Conservation (phyloP, 176 grass and related monocot genomes). For the Tillandsia fasciculata region DNA sequence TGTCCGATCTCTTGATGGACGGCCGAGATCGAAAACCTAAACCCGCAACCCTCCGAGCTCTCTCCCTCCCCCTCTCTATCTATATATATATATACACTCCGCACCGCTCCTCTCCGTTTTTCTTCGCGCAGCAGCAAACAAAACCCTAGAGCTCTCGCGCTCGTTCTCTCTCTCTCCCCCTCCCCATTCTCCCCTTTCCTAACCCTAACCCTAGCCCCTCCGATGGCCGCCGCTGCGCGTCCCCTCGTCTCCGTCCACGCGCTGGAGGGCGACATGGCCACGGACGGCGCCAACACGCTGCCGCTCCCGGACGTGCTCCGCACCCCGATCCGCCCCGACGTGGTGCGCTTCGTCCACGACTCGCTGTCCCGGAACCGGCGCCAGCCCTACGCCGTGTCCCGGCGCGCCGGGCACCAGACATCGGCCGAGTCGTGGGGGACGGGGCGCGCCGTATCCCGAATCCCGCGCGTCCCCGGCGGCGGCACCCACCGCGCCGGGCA, state of each 20-base stretch:
- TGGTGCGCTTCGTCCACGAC: conserved; percentile 33
- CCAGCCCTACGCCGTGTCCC: conserved; percentile 85
- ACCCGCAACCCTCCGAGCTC: not conserved
- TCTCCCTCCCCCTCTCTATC: not conserved
- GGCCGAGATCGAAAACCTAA: conserved; percentile 15
- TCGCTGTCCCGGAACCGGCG: conserved; percentile 73
- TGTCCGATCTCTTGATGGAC: not conserved
- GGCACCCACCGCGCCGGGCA: no score
- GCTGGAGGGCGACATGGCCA: conserved; percentile 60
- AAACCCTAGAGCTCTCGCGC: not conserved
- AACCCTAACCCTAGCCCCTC: conserved; percentile 23
- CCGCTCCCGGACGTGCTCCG: conserved; percentile 36
- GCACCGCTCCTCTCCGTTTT: no score
- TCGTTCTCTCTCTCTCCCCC: not conserved
- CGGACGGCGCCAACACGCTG: conserved; percentile 15
- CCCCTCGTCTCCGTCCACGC: conserved; percentile 52
- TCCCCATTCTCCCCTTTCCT: not conserved
- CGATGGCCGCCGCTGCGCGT: conserved; percentile 32
- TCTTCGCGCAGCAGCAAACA: not conserved
- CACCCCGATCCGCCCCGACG: conserved; percentile 49
- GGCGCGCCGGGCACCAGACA: conserved; percentile 85
- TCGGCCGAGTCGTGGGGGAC: conserved; percentile 90
- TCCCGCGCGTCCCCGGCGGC: conserved; percentile 74
- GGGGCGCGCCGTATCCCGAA: conserved; percentile 78
- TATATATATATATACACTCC: not conserved